phyloP scores from a whole-genome alignment of 225 moss, liverwort and hornwort genomes.

The Polytrichum commune region DNA sequence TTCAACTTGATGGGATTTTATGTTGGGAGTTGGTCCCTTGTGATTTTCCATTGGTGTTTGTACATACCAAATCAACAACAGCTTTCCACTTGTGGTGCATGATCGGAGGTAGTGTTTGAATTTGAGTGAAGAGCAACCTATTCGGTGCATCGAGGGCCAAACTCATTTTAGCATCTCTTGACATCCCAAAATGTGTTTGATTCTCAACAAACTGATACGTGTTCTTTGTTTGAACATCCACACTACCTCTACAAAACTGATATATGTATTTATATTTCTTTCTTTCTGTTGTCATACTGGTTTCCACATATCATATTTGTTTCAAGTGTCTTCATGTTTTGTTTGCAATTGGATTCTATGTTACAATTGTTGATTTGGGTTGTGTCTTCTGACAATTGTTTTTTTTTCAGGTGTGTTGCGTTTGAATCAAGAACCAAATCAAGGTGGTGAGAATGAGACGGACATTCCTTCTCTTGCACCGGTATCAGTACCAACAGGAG shows the following conservation, averaged over 20 bases:
- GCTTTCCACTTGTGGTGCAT: no score
- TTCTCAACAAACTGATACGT: neutral
- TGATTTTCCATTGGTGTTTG: no score
- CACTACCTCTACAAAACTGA: neutral
- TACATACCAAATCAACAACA: no score
- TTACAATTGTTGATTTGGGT: neutral
- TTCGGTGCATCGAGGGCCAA: no score
- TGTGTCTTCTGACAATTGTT: slow-evolving; percentile 3
- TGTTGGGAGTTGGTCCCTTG: no score
- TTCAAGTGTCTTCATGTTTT: slow-evolving; percentile 11
- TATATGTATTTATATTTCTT: neutral
- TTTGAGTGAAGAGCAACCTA: no score
- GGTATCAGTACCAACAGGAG: slow-evolving; percentile 48
- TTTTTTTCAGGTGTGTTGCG: slow-evolving; percentile 61
- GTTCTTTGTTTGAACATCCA: neutral
- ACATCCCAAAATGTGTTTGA: no score
- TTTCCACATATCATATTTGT: neutral
- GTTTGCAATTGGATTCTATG: slow-evolving; percentile 1
- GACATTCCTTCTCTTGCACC: neutral
- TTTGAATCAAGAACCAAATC: slow-evolving; percentile 23
- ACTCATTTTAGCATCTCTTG: no score
- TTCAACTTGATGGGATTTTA: no score
- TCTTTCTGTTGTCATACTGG: neutral
- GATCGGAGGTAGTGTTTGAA: no score
- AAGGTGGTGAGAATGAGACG: slow-evolving; percentile 7